Conservation (phyloP, 202 grass and related monocot species). For the Zizania palustris region DNA sequence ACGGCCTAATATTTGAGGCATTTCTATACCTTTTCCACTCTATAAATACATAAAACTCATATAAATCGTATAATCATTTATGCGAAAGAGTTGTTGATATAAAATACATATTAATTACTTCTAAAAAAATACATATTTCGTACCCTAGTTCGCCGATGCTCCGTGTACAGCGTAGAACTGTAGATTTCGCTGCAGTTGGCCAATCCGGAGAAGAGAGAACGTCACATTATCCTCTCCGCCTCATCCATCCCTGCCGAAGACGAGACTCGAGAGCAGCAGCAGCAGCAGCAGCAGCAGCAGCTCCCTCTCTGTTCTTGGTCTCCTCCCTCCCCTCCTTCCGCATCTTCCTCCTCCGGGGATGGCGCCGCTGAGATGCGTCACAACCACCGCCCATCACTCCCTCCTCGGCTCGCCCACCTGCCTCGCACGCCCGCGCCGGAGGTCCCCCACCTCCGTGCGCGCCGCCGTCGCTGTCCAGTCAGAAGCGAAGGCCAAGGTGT, state of each 20-base stretch:
- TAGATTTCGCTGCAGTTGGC: conserved; percentile 42
- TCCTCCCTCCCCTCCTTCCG: neutral
- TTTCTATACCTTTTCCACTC: too few relatives aligned
- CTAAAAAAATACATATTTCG: too few relatives aligned
- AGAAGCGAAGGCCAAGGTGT: conserved; percentile 73
- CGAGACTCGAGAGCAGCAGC: neutral
- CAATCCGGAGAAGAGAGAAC: conserved; percentile 49
- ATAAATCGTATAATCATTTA: too few relatives aligned
- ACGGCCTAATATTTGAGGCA: too few relatives aligned
- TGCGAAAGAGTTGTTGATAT: too few relatives aligned
- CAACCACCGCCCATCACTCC: conserved; percentile 47
- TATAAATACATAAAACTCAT: too few relatives aligned
- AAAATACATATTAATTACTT: too few relatives aligned
- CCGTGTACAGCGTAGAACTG: too few relatives aligned
- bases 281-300: neutral
- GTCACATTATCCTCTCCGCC: conserved; percentile 68
- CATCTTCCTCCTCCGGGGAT: conserved; percentile 27
- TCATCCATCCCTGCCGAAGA: neutral
- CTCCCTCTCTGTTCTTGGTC: neutral
- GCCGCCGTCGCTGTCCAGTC: conserved; percentile 76
- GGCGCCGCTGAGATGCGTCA: conserved; percentile 55
- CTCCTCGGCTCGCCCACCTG: conserved; percentile 56
- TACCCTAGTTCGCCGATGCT: too few relatives aligned
- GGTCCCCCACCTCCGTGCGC: conserved; percentile 45
- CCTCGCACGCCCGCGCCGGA: conserved; percentile 46